phyloP scores from a whole-genome alignment of 2,329 filamentous ascomycete species.

The Penicillium sp. region DNA sequence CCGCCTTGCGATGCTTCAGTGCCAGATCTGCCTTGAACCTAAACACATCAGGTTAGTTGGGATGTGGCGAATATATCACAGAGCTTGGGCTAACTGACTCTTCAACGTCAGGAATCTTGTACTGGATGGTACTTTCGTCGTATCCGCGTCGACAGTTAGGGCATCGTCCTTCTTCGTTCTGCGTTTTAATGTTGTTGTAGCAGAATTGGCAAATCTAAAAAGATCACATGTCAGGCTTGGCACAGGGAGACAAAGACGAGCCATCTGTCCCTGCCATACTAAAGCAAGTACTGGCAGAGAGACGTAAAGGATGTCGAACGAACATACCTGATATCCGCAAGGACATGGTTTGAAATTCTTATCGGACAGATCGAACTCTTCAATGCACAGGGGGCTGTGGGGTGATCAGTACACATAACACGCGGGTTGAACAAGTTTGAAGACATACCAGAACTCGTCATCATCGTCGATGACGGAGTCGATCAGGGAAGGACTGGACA shows the following conservation, averaged over 20 bases:
- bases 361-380: constrained; percentile 97
- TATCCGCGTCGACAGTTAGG: constrained; percentile 96
- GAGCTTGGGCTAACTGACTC: constrained; percentile 64
- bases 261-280: too few relatives aligned
- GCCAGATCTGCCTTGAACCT: constrained; percentile 52
- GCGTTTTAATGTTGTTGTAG: constrained; percentile 98
- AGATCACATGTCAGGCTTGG: constrained; percentile 8
- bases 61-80: constrained; percentile 4
- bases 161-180: constrained; percentile 88
- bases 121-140: constrained; percentile 95
- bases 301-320: background rate
- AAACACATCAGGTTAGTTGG: constrained; percentile 21
- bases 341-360: constrained; percentile 96
- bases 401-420: constrained; percentile 21
- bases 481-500: constrained; percentile 46
- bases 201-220: constrained; percentile 96
- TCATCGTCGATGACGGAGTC: constrained; percentile 52
- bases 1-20: constrained; percentile 85
- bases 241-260: background rate
- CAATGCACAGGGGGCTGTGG: constrained; percentile 87
- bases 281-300: background rate
- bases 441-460: constrained; percentile 47
- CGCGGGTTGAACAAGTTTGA: background rate
- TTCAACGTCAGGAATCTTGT: constrained; percentile 90
- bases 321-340: constrained; percentile 88